Conservation (phyloP, 345 rosid genomes). For the Eutrema japonicum region DNA sequence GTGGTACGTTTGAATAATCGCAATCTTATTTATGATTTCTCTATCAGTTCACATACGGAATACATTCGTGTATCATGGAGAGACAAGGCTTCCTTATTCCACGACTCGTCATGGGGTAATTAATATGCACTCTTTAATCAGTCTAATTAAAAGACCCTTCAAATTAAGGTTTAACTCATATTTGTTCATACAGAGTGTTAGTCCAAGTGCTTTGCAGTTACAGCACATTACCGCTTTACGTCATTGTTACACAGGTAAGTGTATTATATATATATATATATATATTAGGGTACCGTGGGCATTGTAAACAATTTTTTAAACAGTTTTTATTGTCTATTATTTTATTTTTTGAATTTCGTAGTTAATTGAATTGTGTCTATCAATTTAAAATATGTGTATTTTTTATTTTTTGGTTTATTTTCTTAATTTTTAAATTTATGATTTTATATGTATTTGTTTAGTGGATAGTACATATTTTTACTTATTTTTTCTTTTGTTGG, state of each 20-base stretch:
- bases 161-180: neutral
- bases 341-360: too few relatives aligned
- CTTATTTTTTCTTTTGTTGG: too few relatives aligned
- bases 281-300: too few relatives aligned
- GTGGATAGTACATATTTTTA: too few relatives aligned
- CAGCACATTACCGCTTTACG: conserved; percentile 82
- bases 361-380: too few relatives aligned
- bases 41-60: conserved; percentile 65
- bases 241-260: conserved; percentile 70
- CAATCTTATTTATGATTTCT: conserved; percentile 2
- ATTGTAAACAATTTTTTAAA: too few relatives aligned
- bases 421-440: too few relatives aligned
- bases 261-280: neutral
- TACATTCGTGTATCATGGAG: conserved; percentile 86
- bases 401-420: too few relatives aligned
- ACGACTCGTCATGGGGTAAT: conserved; percentile 79
- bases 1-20: neutral
- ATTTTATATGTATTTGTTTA: too few relatives aligned
- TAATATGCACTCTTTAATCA: neutral
- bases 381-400: too few relatives aligned
- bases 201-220: conserved; percentile 93
- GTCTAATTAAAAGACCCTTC: conserved; percentile 3
- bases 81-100: conserved; percentile 62
- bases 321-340: too few relatives aligned
- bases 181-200: conserved; percentile 53